A percentile compares a stretch with the other conserved stretches of the same genome.
phyloP scores from a whole-genome alignment of 768 basidiomycete genomes.

The Amyloporia xantha region DNA sequence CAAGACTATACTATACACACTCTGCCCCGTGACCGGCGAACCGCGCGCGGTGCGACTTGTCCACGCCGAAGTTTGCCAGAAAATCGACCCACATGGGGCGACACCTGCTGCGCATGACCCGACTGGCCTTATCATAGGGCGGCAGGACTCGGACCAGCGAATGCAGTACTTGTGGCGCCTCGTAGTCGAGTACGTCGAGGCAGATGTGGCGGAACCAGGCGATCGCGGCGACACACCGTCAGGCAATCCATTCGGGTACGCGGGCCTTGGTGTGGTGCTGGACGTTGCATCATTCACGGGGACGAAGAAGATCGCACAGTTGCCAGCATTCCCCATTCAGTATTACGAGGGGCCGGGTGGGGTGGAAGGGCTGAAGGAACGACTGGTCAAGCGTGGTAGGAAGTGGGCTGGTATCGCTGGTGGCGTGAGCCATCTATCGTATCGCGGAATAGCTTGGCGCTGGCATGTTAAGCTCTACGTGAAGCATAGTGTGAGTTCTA shows the following conservation, averaged over 20 bases:
- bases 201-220: slow-evolving; percentile 18
- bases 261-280: slow-evolving; percentile 23
- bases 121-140: slow-evolving; percentile 12
- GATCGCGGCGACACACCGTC: neutral
- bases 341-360: slow-evolving; percentile 37
- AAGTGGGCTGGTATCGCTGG: slow-evolving; percentile 46
- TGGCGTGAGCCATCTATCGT: slow-evolving; percentile 52
- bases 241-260: slow-evolving; percentile 16
- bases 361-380: slow-evolving; percentile 34
- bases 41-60: slow-evolving; percentile 46
- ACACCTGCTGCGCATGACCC: slow-evolving; percentile 16
- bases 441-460: slow-evolving; percentile 43
- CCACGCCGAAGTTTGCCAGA: slow-evolving; percentile 30
- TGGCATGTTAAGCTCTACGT: slow-evolving; percentile 24
- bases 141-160: slow-evolving; percentile 20
- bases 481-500: slow-evolving; percentile 40
- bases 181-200: slow-evolving; percentile 49
- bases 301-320: slow-evolving; percentile 39
- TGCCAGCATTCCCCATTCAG: slow-evolving; percentile 48
- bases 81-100: slow-evolving; percentile 12
- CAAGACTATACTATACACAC: slow-evolving; percentile 41
- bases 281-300: slow-evolving; percentile 41
- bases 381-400: slow-evolving; percentile 42
- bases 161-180: slow-evolving; percentile 36
- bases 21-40: slow-evolving; percentile 48